Conservation (phyloP, 306 rosid genomes). For the Prosopis cineraria region DNA sequence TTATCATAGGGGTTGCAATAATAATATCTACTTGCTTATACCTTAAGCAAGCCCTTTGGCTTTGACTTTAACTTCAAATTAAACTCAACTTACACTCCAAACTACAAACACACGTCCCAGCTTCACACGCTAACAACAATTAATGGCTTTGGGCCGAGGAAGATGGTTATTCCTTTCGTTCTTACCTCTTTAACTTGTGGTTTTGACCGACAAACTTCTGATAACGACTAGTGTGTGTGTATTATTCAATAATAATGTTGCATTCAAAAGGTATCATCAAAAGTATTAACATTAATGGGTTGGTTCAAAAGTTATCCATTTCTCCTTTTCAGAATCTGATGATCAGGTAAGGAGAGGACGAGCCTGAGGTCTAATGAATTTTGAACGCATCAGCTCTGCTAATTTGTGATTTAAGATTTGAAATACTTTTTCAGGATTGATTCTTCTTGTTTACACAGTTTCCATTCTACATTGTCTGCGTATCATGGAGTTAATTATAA, state of each 20-base stretch:
- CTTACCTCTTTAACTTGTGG: not conserved
- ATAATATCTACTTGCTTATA: slow-evolving; percentile 17
- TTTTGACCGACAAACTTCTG: slow-evolving; percentile 24
- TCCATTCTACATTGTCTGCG: not conserved
- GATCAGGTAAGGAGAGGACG: no score
- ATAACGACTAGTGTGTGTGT: not conserved
- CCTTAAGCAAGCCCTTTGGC: not conserved
- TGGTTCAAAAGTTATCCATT: slow-evolving; percentile 22
- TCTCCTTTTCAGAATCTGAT: not conserved
- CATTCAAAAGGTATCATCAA: not conserved
- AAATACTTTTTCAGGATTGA: not conserved
- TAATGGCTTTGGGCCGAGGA: not conserved
- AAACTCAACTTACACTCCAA: not conserved
- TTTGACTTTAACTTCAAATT: not conserved
- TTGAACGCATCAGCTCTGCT: no score
- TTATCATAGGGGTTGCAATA: slow-evolving; percentile 35
- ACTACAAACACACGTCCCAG: not conserved
- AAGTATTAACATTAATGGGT: slow-evolving; percentile 5
- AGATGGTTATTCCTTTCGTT: not conserved
- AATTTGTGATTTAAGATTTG: not conserved
- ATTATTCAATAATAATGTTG: not conserved
- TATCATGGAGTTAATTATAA: not conserved
- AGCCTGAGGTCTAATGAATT: not conserved
- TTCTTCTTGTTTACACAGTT: not conserved
- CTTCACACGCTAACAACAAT: not conserved